Conservation (phyloP, 805 yeast species). For the Saturnispora hagleri region DNA sequence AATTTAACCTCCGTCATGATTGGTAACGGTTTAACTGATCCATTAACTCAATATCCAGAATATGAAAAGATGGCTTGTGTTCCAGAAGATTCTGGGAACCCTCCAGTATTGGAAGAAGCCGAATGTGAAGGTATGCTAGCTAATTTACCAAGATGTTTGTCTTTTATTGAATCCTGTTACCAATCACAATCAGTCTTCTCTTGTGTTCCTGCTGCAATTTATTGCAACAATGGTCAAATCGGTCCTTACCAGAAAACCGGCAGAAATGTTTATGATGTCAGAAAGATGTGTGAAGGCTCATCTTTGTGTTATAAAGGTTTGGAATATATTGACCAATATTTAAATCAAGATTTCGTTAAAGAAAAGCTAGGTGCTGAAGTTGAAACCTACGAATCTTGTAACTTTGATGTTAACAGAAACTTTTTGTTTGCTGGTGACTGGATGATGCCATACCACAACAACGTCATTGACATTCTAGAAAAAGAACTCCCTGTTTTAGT, state of each 20-base stretch:
- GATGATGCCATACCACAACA: slow-evolving; percentile 53
- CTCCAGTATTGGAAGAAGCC: slow-evolving; percentile 59
- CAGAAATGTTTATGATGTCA: slow-evolving; percentile 56
- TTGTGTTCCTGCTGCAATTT: slow-evolving; percentile 56
- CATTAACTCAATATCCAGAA: slow-evolving; percentile 65
- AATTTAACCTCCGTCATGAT: slow-evolving; percentile 72
- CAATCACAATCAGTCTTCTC: slow-evolving; percentile 44
- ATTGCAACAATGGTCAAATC: slow-evolving; percentile 53
- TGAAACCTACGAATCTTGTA: slow-evolving; percentile 42
- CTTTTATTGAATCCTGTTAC: slow-evolving; percentile 59
- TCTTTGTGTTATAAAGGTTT: slow-evolving; percentile 45
- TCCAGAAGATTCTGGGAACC: slow-evolving; percentile 57
- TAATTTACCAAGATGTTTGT: slow-evolving; percentile 55
- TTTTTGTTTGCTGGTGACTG: slow-evolving; percentile 55
- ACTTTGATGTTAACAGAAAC: slow-evolving; percentile 40
- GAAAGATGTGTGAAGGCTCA: slow-evolving; percentile 42
- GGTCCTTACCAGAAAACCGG: slow-evolving; percentile 52
- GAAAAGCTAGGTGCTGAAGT: slow-evolving; percentile 48
- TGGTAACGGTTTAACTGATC: slow-evolving; percentile 90
- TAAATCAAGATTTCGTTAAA: slow-evolving; percentile 46
- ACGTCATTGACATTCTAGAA: slow-evolving; percentile 51
- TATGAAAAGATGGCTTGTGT: slow-evolving; percentile 96
- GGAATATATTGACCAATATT: slow-evolving; percentile 40
- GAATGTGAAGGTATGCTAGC: slow-evolving; percentile 58
- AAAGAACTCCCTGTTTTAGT: slow-evolving; percentile 68